Conservation (phyloP, 345 rosid genomes). For the Raphanus raphanistrum region DNA sequence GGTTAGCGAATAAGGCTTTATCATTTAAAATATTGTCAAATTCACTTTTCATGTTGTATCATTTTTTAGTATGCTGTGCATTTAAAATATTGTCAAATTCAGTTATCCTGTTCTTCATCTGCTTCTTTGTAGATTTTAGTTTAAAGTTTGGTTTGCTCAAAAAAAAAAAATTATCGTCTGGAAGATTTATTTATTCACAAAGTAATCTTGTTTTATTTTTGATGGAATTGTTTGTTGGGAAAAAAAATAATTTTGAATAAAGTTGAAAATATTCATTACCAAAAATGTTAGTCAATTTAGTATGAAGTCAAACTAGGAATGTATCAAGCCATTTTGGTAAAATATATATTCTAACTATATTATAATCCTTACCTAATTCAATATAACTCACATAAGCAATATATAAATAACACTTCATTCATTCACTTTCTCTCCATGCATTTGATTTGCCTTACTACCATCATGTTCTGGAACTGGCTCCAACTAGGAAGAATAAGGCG, state of each 20-base stretch:
- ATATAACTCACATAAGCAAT: neutral
- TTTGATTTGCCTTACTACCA: neutral
- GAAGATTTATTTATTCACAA: neutral
- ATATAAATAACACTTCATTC: neutral
- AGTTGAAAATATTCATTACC: neutral
- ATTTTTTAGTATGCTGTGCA: too few species aligned
- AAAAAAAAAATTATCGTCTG: too few species aligned
- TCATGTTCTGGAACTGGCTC: constrained; percentile 61
- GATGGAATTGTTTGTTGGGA: neutral
- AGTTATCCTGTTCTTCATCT: too few species aligned
- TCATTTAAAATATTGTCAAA: too few species aligned
- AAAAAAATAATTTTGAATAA: neutral
- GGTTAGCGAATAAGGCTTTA: too few species aligned
- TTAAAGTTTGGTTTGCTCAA: too few species aligned
- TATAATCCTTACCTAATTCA: neutral
- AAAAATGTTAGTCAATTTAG: neutral
- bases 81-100: too few species aligned
- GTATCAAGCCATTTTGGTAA: neutral
- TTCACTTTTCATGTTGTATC: too few species aligned
- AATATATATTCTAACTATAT: neutral
- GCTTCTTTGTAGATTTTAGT: too few species aligned
- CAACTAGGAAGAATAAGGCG: neutral
- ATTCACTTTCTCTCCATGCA: neutral
- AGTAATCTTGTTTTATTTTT: neutral
- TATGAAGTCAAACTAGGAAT: neutral